These are phyloP conservation scores for Gossypium bickii DNA, from an alignment of 345 rosid genomes.

Conservation along the genomic window DNA sequence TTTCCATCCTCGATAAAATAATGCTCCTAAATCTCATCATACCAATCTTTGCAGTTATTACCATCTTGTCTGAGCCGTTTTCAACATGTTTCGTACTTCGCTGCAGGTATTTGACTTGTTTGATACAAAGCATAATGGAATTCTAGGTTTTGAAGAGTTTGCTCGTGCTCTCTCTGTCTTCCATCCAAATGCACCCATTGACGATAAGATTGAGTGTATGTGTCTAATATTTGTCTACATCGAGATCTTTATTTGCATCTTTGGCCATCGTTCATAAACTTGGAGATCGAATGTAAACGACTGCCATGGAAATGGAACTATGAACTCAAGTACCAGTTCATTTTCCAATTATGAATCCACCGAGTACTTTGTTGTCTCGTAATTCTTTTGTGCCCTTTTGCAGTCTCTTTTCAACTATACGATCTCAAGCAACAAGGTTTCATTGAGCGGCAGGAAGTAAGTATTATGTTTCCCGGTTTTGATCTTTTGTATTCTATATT, in stretches of 20 bases:
- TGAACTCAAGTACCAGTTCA: not conserved
- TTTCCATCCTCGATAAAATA: not conserved
- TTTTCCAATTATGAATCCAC: not conserved
- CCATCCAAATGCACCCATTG: conserved; percentile 95
- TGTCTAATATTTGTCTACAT: conserved; percentile 9
- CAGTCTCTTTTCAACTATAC: too few relatives aligned
- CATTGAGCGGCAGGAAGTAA: conserved; percentile 96
- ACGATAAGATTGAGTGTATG: conserved; percentile 92
- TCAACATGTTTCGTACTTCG: not conserved
- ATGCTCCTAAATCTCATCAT: not conserved
- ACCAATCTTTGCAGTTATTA: not conserved
- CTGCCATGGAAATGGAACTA: conserved; percentile 1
- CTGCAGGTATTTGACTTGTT: conserved; percentile 93
- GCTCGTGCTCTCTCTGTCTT: conserved; percentile 97
- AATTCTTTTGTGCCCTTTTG: conserved; percentile 10
- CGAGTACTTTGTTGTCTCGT: not conserved
- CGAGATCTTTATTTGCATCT: not conserved
- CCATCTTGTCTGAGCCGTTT: not conserved
- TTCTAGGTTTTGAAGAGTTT: conserved; percentile 98
- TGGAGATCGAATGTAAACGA: not conserved
- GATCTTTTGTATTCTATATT: not conserved
- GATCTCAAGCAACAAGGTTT: conserved; percentile 99
- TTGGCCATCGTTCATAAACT: not conserved
- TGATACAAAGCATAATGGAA: conserved; percentile 95
- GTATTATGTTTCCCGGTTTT: not conserved